Conservation (phyloP, 2,329 filamentous ascomycete species). For the Setomelanomma holmii region DNA sequence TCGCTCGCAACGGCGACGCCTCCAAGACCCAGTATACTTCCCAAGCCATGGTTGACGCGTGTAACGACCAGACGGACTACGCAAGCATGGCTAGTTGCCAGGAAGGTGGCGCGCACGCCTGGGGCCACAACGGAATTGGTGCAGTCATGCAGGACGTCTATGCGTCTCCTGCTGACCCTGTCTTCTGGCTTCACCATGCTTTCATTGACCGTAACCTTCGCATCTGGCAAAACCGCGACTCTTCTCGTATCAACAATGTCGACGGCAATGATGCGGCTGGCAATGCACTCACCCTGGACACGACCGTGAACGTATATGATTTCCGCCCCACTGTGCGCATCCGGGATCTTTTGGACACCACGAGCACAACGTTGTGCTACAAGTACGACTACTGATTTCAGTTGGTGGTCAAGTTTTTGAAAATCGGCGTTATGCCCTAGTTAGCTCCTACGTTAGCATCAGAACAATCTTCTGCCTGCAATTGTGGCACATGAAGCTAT, state of each 20-base stretch:
- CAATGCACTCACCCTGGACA: constrained; percentile 35
- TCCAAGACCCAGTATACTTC: constrained; percentile 36
- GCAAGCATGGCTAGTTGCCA: constrained; percentile 39
- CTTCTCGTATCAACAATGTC: constrained; percentile 39
- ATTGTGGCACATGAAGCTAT: too few relatives aligned
- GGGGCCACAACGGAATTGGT: constrained; percentile 46
- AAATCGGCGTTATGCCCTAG: neutral
- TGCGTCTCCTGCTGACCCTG: constrained; percentile 43
- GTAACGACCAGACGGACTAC: constrained; percentile 32
- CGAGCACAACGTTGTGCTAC: constrained; percentile 37
- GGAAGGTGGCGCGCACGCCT: constrained; percentile 42
- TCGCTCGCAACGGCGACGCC: constrained; percentile 38
- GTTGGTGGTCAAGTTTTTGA: neutral
- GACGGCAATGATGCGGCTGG: constrained; percentile 47
- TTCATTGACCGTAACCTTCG: constrained; percentile 60
- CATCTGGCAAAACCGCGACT: constrained; percentile 56
- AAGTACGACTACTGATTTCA: constrained; percentile 44
- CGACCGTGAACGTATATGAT: constrained; percentile 33
- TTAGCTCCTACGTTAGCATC: neutral
- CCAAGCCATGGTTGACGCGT: constrained; percentile 35
- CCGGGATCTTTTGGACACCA: constrained; percentile 41
- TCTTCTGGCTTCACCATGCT: constrained; percentile 60
- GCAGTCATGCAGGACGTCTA: constrained; percentile 44
- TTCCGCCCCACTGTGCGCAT: constrained; percentile 36
- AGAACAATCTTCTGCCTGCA: neutral